These are phyloP conservation scores for Wickerhamomyces sp. DNA, from an alignment of 1,139 yeast species.

Conservation along the genomic window DNA sequence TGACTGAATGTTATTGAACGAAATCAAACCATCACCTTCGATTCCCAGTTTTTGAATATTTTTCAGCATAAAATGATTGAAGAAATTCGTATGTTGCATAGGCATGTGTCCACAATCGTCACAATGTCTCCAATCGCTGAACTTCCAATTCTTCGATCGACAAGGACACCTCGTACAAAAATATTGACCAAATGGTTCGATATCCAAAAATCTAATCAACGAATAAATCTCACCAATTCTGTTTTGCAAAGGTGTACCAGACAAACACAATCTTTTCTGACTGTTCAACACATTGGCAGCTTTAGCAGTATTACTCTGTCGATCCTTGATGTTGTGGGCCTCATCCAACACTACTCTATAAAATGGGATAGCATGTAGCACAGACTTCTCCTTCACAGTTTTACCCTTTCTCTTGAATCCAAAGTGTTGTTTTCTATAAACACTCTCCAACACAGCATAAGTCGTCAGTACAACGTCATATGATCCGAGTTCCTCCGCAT, in stretches of 20 bases:
- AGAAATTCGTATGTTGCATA: conserved; percentile 91
- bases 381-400: conserved; percentile 67
- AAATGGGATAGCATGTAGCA: conserved; percentile 69
- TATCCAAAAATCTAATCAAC: conserved; percentile 71
- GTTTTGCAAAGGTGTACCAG: conserved; percentile 96
- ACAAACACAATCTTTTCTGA: conserved; percentile 78
- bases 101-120: conserved; percentile 85
- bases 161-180: conserved; percentile 92
- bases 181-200: conserved; percentile 83
- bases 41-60: conserved; percentile 84
- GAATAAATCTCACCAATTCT: conserved; percentile 96
- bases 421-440: conserved; percentile 70
- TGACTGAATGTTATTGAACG: conserved; percentile 71
- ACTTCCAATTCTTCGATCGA: conserved; percentile 73
- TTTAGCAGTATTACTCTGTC: conserved; percentile 88
- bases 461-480: conserved; percentile 88
- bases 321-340: conserved; percentile 94
- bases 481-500: conserved; percentile 48
- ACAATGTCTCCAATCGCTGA: conserved; percentile 78
- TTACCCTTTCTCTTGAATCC: conserved; percentile 77
- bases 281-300: conserved; percentile 77
- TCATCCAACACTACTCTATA: conserved; percentile 92
- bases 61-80: conserved; percentile 90
- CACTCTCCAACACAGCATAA: conserved; percentile 86
- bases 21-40: conserved; percentile 71